Conservation (phyloP, 2,329 filamentous ascomycete species). For the Cadophora sp. region DNA sequence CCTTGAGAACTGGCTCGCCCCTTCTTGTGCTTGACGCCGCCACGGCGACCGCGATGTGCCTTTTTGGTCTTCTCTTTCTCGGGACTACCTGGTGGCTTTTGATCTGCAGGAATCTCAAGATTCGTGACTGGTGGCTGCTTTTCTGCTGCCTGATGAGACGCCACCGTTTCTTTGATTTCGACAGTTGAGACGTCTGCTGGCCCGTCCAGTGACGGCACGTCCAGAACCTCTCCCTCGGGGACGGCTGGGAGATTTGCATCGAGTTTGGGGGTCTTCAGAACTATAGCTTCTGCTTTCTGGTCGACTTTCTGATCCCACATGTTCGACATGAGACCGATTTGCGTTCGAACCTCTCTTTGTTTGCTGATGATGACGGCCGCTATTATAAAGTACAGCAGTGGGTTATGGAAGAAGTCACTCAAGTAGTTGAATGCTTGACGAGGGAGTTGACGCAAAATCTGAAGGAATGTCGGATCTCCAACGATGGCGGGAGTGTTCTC, state of each 20-base stretch:
- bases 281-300: neutral
- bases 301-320: neutral
- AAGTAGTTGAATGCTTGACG: slow-evolving; percentile 57
- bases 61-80: slow-evolving; percentile 64
- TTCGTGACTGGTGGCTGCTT: slow-evolving; percentile 6
- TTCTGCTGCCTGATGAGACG: neutral
- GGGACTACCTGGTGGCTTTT: slow-evolving; percentile 47
- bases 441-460: slow-evolving; percentile 58
- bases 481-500: slow-evolving; percentile 42
- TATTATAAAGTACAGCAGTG: slow-evolving; percentile 47
- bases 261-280: slow-evolving; percentile 6
- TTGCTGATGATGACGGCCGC: slow-evolving; percentile 35
- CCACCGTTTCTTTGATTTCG: slow-evolving; percentile 2
- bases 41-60: slow-evolving; percentile 73
- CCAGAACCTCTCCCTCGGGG: slow-evolving; percentile 23
- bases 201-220: slow-evolving; percentile 19
- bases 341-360: slow-evolving; percentile 36
- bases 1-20: slow-evolving; percentile 54
- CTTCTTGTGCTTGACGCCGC: slow-evolving; percentile 71
- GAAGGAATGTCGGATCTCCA: slow-evolving; percentile 51
- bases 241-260: slow-evolving; percentile 18
- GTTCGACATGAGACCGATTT: slow-evolving; percentile 43
- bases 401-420: slow-evolving; percentile 62
- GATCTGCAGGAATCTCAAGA: slow-evolving; percentile 28
- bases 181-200: slow-evolving; percentile 14